These are phyloP conservation scores for Cladosporium sphaerospermum DNA, from an alignment of 2,329 filamentous ascomycete species.

Conservation along the genomic window DNA sequence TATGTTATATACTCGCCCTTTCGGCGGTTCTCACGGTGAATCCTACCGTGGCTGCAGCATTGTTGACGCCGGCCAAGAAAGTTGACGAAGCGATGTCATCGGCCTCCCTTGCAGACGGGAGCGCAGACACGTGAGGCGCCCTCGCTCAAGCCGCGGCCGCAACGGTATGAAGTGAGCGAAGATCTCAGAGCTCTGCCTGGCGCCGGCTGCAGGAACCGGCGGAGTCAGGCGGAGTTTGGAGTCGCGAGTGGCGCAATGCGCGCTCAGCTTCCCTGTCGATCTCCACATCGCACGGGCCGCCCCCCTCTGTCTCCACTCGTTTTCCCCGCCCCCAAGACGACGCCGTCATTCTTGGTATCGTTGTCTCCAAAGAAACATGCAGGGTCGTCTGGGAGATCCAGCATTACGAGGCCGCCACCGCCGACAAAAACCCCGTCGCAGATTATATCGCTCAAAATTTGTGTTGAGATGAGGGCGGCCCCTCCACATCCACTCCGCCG, in stretches of 20 bases:
- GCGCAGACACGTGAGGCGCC: slow-evolving; percentile 2
- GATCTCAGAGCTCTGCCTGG: not conserved
- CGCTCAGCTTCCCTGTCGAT: not conserved
- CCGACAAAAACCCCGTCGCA: slow-evolving; percentile 8
- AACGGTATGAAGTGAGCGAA: not conserved
- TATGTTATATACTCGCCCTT: not conserved
- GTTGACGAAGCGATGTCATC: slow-evolving; percentile 3
- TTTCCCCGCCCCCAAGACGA: slow-evolving; percentile 1
- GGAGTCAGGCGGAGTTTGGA: not conserved
- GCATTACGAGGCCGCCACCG: not conserved
- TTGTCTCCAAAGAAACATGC: not conserved
- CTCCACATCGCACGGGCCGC: not conserved
- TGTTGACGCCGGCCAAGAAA: slow-evolving; percentile 10
- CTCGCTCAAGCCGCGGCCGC: not conserved
- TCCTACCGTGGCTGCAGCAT: slow-evolving; percentile 3
- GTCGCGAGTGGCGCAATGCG: not conserved
- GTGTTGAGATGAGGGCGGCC: not conserved
- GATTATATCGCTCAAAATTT: not conserved
- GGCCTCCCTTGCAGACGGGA: not conserved
- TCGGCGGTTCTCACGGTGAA: slow-evolving; percentile 9
- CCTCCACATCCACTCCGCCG: too few relatives aligned
- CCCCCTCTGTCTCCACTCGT: not conserved
- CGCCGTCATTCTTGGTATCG: slow-evolving; percentile 3
- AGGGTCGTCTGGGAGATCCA: not conserved
- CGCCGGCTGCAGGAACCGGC: not conserved